A percentile compares a stretch with the other conserved stretches of the same genome.
phyloP scores from a whole-genome alignment of 139 green algal genomes.

The Volvox reticuliferus region DNA sequence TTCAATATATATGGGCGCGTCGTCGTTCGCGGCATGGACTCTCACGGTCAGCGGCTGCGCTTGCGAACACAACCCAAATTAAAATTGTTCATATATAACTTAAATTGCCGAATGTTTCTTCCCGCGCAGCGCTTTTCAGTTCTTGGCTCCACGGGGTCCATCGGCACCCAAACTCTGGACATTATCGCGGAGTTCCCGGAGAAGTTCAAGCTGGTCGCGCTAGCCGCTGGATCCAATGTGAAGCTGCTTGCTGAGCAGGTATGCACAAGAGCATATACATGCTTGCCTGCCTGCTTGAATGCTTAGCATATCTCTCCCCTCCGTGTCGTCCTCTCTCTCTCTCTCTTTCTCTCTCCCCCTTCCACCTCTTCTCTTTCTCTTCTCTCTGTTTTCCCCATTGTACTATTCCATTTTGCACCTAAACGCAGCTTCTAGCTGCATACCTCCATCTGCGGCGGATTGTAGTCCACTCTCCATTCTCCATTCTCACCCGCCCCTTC shows the following conservation, averaged over 20 bases:
- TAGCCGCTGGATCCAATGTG: slow-evolving; percentile 95
- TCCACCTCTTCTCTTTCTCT: too few relatives aligned
- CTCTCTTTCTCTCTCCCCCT: not conserved
- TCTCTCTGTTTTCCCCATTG: too few relatives aligned
- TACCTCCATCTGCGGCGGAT: too few relatives aligned
- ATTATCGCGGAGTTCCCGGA: slow-evolving; percentile 97
- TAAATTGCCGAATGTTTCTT: not conserved
- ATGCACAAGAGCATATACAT: not conserved
- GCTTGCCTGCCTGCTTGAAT: too few relatives aligned
- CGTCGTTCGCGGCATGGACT: not conserved
- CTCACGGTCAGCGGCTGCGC: too few relatives aligned
- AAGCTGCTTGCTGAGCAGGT: slow-evolving; percentile 94
- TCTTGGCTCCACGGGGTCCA: slow-evolving; percentile 93
- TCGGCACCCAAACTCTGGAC: slow-evolving; percentile 99
- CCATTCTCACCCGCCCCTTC: not conserved
- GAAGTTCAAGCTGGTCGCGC: slow-evolving; percentile 92
- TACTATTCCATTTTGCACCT: too few relatives aligned
- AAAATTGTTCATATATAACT: too few relatives aligned
- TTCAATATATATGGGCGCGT: not conserved
- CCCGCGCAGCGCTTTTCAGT: slow-evolving; percentile 92
- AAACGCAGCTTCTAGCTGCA: too few relatives aligned
- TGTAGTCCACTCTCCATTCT: not conserved
- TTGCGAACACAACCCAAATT: too few relatives aligned
- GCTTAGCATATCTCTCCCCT: not conserved
- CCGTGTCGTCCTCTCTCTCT: not conserved